Conservation (phyloP, 495 filamentous ascomycete genomes). For the Penicillium soppii region DNA sequence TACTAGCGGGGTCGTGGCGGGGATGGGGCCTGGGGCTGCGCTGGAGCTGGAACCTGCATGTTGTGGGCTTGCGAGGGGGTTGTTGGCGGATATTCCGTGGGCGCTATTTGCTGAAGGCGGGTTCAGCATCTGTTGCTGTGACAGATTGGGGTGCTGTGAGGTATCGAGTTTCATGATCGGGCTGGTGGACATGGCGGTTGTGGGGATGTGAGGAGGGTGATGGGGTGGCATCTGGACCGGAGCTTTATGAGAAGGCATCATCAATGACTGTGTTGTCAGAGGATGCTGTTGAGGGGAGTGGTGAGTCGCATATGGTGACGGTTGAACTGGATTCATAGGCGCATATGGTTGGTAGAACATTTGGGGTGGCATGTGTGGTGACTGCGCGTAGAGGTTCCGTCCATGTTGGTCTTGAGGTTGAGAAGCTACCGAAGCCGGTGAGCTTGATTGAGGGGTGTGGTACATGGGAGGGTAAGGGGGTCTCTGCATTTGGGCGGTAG, state of each 20-base stretch:
- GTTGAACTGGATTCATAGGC: slow-evolving; percentile 66
- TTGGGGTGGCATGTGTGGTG: slow-evolving; percentile 71
- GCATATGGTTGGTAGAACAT: slow-evolving; percentile 79
- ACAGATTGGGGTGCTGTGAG: slow-evolving; percentile 46
- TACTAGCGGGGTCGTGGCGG: slow-evolving; percentile 93
- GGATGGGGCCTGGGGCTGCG: slow-evolving; percentile 95
- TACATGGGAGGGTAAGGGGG: slow-evolving; percentile 92
- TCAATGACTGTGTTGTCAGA: slow-evolving; percentile 60
- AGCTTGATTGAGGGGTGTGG: slow-evolving; percentile 93
- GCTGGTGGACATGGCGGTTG: slow-evolving; percentile 33
- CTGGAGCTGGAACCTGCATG: slow-evolving; percentile 72
- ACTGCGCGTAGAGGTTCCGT: slow-evolving; percentile 78
- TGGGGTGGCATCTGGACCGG: slow-evolving; percentile 56
- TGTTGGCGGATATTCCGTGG: slow-evolving; percentile 54
- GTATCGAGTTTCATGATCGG: slow-evolving; percentile 37
- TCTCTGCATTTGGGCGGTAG: slow-evolving; percentile 76
- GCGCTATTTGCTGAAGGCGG: slow-evolving; percentile 45
- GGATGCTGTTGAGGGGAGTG: slow-evolving; percentile 65
- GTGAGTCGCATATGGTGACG: slow-evolving; percentile 77
- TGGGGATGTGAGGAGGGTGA: slow-evolving; percentile 47
- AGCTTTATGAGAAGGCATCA: slow-evolving; percentile 68
- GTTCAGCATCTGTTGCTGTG: slow-evolving; percentile 41
- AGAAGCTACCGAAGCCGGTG: slow-evolving; percentile 92
- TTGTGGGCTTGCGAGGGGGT: slow-evolving; percentile 40
- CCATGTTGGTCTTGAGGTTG: slow-evolving; percentile 84